Conservation (phyloP, 306 rosid genomes). For the Carpinus viminea region DNA sequence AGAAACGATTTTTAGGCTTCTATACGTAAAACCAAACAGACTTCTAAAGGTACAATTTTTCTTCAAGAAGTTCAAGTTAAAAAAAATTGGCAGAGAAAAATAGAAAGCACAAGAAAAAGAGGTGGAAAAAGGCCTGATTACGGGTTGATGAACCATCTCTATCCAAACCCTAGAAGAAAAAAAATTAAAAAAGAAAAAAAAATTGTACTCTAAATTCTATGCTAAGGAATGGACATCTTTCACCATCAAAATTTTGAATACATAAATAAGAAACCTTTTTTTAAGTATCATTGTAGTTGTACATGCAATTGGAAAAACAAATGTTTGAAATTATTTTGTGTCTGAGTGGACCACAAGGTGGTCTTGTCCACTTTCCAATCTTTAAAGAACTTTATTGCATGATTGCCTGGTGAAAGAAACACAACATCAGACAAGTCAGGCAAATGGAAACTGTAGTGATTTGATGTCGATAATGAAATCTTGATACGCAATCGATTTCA, state of each 20-base stretch:
- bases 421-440: constrained; percentile 27
- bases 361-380: constrained; percentile 26
- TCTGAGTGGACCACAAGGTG: constrained; percentile 41
- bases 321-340: constrained; percentile 17
- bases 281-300: constrained; percentile 33
- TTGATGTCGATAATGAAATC: constrained; percentile 37
- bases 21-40: background rate
- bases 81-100: constrained; percentile 20
- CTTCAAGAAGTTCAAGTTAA: constrained; percentile 2
- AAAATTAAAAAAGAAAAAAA: background rate
- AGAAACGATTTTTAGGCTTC: too few relatives aligned
- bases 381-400: constrained; percentile 24
- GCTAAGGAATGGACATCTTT: constrained; percentile 11
- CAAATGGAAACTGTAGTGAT: constrained; percentile 33
- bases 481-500: constrained; percentile 10
- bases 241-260: background rate
- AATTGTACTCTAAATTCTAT: constrained; percentile 6
- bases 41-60: background rate
- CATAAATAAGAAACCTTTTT: constrained; percentile 2
- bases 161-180: constrained; percentile 21
- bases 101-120: constrained; percentile 10
- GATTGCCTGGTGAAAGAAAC: constrained; percentile 36
- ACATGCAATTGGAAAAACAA: background rate
- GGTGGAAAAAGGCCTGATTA: constrained; percentile 25
- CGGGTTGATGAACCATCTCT: constrained; percentile 54